Evolutionary conservation across 164 flowering plant genomes (phyloP).

Genomic region (Vitis vinifera): ASM3070453v1 NC_081813.1:9431001-9431500

Average conservation of each 20-base stretch:
- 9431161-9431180: not conserved
- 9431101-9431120: not conserved
- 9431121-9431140: not conserved
- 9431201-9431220: too few relatives aligned
- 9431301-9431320: not conserved
- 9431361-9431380: not conserved
- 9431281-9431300: too few relatives aligned
- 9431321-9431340: not conserved
- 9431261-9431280: too few relatives aligned
- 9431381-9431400: not conserved
- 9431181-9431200: too few relatives aligned
- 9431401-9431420: not conserved
- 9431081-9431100: constrained; percentile 70
- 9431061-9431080: constrained; percentile 75
- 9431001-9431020: constrained; percentile 43
- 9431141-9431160: not conserved
- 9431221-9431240: too few relatives aligned
- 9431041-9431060: constrained; percentile 73
- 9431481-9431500: constrained; percentile 97
- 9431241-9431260: too few relatives aligned
- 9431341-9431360: not conserved
- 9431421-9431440: not conserved
- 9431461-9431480: constrained; percentile 16
- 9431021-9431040: constrained; percentile 53
- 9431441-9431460: not conserved